Conservation (phyloP, 495 filamentous ascomycete genomes). For the Penicillium desertorum region DNA sequence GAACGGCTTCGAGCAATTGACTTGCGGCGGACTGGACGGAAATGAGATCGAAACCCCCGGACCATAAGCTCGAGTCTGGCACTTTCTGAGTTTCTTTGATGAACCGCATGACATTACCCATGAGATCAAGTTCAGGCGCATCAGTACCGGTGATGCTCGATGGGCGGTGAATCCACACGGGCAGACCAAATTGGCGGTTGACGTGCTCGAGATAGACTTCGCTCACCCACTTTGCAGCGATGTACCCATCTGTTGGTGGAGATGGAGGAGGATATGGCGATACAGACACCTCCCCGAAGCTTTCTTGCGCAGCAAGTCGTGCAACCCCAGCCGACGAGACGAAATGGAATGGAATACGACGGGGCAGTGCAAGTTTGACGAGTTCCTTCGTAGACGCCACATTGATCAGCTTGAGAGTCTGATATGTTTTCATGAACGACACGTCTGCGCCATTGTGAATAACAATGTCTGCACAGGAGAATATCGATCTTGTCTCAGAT, state of each 20-base stretch:
- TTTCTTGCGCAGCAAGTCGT: conserved; percentile 16
- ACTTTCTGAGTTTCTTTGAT: conserved; percentile 19
- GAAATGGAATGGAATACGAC: conserved; percentile 50
- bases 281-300: conserved; percentile 24
- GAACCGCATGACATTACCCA: conserved; percentile 28
- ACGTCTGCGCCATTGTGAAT: conserved; percentile 56
- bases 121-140: conserved; percentile 29
- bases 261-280: conserved; percentile 17
- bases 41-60: conserved; percentile 28
- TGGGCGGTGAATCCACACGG: conserved; percentile 44
- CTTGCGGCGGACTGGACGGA: conserved; percentile 24
- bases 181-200: conserved; percentile 23
- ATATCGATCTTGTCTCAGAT: conserved; percentile 26
- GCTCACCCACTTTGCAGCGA: conserved; percentile 54
- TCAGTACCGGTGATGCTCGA: conserved; percentile 25
- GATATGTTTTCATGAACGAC: conserved; percentile 51
- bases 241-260: conserved; percentile 44
- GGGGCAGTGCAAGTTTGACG: conserved; percentile 27
- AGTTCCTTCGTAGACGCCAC: conserved; percentile 47
- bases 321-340: conserved; percentile 44
- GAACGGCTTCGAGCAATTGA: conserved; percentile 18
- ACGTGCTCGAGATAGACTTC: conserved; percentile 49
- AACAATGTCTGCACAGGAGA: conserved; percentile 35
- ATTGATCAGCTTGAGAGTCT: conserved; percentile 41
- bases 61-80: conserved; percentile 22